Conservation (phyloP, 805 yeast species). For the Maudiozyma serrabonitensis region DNA sequence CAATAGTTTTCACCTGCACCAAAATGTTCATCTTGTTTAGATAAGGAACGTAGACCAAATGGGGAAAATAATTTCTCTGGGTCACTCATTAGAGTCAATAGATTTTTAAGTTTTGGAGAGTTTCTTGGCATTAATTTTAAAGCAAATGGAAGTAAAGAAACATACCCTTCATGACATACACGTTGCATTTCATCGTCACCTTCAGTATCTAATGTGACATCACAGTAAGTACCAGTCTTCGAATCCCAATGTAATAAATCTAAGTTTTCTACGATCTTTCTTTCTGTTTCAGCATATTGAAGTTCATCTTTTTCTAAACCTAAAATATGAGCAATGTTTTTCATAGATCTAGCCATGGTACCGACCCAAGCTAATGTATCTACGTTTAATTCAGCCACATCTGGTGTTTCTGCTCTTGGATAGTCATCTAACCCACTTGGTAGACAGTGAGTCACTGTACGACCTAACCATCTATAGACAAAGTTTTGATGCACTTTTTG, state of each 20-base stretch:
- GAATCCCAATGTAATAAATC: slow-evolving; percentile 76
- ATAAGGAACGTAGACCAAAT: slow-evolving; percentile 74
- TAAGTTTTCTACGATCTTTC: slow-evolving; percentile 51
- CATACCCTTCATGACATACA: slow-evolving; percentile 87
- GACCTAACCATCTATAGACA: slow-evolving; percentile 88
- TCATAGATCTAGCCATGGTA: slow-evolving; percentile 78
- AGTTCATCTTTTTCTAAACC: slow-evolving; percentile 49
- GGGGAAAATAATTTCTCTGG: slow-evolving; percentile 68
- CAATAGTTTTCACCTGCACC: slow-evolving; percentile 85
- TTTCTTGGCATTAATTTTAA: slow-evolving; percentile 50
- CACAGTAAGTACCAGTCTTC: slow-evolving; percentile 63
- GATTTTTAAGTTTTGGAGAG: slow-evolving; percentile 38
- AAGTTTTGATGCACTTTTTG: slow-evolving; percentile 43
- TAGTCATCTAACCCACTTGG: slow-evolving; percentile 95
- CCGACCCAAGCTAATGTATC: slow-evolving; percentile 92
- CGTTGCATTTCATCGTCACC: slow-evolving; percentile 41
- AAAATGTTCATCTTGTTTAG: slow-evolving; percentile 54
- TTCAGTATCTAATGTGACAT: slow-evolving; percentile 62
- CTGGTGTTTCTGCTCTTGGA: slow-evolving; percentile 76
- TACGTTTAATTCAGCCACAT: slow-evolving; percentile 81
- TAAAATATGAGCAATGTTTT: slow-evolving; percentile 55
- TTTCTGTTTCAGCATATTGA: slow-evolving; percentile 44
- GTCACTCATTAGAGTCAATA: slow-evolving; percentile 53
- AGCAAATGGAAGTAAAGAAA: slow-evolving; percentile 76
- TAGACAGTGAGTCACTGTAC: slow-evolving; percentile 73